Conservation (phyloP, 257 asterid species). For the Solanum boliviense region DNA sequence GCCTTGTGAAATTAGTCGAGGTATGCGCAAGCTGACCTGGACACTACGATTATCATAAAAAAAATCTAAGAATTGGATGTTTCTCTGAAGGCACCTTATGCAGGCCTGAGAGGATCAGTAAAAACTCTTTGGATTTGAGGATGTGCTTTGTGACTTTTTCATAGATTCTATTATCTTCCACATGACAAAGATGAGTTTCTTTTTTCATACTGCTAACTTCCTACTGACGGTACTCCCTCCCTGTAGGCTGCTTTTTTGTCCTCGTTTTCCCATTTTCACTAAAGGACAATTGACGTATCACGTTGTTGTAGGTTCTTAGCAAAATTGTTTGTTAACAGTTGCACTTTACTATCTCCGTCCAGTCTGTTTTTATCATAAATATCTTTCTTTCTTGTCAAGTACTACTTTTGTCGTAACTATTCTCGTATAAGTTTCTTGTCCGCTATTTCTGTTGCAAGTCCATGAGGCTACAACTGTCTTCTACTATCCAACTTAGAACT, state of each 20-base stretch:
- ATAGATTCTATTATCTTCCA: background rate
- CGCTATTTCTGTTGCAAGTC: background rate
- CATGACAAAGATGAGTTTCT: background rate
- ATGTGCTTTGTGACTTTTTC: background rate
- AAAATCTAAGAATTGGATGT: background rate
- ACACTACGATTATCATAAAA: background rate
- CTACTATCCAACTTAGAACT: background rate
- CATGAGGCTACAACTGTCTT: background rate
- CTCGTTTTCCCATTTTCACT: background rate
- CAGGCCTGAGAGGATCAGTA: background rate
- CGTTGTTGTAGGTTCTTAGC: background rate
- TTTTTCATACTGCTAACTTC: background rate
- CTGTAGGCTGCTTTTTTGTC: background rate
- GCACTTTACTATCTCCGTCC: background rate
- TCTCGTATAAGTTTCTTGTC: background rate
- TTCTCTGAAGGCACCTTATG: background rate
- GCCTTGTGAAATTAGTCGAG: background rate
- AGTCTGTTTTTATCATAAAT: background rate
- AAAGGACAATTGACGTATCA: background rate
- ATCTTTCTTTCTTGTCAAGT: background rate
- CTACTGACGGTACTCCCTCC: background rate
- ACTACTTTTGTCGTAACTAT: background rate
- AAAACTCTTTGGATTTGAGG: background rate
- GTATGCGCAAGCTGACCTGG: background rate
- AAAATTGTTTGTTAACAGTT: background rate